phyloP scores from a whole-genome alignment of 1,139 yeast genomes.

The Diutina sp. region DNA sequence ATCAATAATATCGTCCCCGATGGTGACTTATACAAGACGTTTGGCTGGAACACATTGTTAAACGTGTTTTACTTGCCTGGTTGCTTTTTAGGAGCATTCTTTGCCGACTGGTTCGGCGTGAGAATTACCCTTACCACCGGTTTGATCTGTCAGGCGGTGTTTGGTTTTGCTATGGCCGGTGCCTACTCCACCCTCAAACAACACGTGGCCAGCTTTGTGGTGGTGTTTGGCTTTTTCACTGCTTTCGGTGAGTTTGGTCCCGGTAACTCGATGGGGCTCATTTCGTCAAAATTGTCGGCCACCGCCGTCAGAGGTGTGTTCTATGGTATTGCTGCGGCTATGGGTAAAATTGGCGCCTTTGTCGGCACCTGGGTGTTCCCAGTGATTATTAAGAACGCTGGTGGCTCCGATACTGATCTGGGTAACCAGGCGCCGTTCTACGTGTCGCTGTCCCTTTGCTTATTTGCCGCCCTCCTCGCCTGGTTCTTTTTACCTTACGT shows the following conservation, averaged over 20 bases:
- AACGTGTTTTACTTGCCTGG: constrained; percentile 88
- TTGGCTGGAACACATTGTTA: constrained; percentile 89
- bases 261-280: constrained; percentile 81
- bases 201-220: constrained; percentile 67
- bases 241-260: constrained; percentile 91
- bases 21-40: constrained; percentile 53
- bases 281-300: constrained; percentile 79
- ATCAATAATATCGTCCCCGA: constrained; percentile 47
- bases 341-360: constrained; percentile 87
- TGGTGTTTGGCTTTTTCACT: constrained; percentile 76
- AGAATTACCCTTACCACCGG: constrained; percentile 65
- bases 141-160: constrained; percentile 54
- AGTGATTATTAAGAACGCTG: constrained; percentile 33
- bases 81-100: constrained; percentile 67
- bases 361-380: constrained; percentile 88
- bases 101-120: constrained; percentile 84
- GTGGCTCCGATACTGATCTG: constrained; percentile 26
- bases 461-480: constrained; percentile 58
- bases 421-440: constrained; percentile 65
- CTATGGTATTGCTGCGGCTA: constrained; percentile 84
- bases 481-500: constrained; percentile 67
- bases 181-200: constrained; percentile 39
- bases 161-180: constrained; percentile 85
- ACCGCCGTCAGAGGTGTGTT: constrained; percentile 84
- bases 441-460: constrained; percentile 65